Percentiles rank a stretch among this genome's conserved stretches.
Evolutionary conservation across 768 basidiomycete species (phyloP).

Genomic region (Mycena amicta): DNA sequence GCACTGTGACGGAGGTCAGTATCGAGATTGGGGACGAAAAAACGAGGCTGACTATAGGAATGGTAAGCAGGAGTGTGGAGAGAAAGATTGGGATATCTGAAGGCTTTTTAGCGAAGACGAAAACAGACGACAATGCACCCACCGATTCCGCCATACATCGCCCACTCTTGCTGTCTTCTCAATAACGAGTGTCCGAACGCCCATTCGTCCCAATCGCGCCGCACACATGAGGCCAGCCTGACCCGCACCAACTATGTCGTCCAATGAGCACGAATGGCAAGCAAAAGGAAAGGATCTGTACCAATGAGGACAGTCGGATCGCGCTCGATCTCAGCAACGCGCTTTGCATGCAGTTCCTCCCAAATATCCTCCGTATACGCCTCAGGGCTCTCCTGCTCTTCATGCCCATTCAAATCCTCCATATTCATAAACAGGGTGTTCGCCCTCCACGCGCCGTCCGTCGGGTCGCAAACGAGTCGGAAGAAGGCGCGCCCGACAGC

Average conservation of each 20-base stretch:
- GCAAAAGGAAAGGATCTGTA: slow-evolving; percentile 6
- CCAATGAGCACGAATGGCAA: too few relatives aligned
- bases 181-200: slow-evolving; percentile 45
- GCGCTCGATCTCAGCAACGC: slow-evolving; percentile 17
- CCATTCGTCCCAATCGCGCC: slow-evolving; percentile 53
- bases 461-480: slow-evolving; percentile 13
- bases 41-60: slow-evolving; percentile 7
- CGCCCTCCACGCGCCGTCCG: slow-evolving; percentile 24
- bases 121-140: slow-evolving; percentile 43
- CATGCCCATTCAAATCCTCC: slow-evolving; percentile 24
- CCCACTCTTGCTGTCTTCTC: slow-evolving; percentile 48
- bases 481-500: slow-evolving; percentile 22
- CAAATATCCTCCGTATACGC: slow-evolving; percentile 16
- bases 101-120: not conserved
- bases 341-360: slow-evolving; percentile 17
- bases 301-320: slow-evolving; percentile 27
- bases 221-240: slow-evolving; percentile 59
- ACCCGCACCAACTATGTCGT: slow-evolving; percentile 43
- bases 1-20: slow-evolving; percentile 6
- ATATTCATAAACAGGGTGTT: slow-evolving; percentile 19
- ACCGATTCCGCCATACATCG: slow-evolving; percentile 48
- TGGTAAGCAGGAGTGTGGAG: slow-evolving; percentile 13
- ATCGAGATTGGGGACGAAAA: too few relatives aligned
- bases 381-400: slow-evolving; percentile 17
- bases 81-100: slow-evolving; percentile 18